phyloP scores from a whole-genome alignment of 441 rosid species.

The Flueggea neowawraea region DNA sequence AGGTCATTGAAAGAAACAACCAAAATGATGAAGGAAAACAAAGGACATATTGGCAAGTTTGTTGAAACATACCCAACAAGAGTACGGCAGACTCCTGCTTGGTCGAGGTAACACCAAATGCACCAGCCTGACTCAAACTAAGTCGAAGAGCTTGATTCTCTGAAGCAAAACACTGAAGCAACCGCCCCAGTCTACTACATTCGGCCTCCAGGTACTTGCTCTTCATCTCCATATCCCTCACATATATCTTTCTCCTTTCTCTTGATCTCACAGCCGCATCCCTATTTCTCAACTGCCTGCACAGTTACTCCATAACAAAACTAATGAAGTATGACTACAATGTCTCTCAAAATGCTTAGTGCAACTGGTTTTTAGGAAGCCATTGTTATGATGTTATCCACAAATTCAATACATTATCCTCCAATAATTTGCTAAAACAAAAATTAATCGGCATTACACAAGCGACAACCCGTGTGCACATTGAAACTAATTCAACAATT shows the following conservation, averaged over 20 bases:
- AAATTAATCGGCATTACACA: too few species aligned
- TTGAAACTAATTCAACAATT: too few species aligned
- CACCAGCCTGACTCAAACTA: conserved; percentile 45
- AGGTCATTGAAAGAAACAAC: too few species aligned
- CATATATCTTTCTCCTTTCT: conserved; percentile 82
- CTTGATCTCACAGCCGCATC: conserved; percentile 87
- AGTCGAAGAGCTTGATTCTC: conserved; percentile 78
- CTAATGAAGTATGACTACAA: too few species aligned
- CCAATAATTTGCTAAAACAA: too few species aligned
- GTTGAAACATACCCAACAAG: conserved; percentile 68
- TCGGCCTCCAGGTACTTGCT: conserved; percentile 80
- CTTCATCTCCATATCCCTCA: conserved; percentile 77
- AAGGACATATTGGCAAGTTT: too few species aligned
- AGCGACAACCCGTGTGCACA: too few species aligned
- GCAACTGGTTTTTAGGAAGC: too few species aligned
- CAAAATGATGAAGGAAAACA: too few species aligned
- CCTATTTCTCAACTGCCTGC: conserved; percentile 82
- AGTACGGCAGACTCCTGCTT: conserved; percentile 99
- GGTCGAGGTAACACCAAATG: conserved; percentile 58
- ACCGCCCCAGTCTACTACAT: conserved; percentile 72
- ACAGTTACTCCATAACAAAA: neutral
- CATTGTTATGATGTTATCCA: too few species aligned
- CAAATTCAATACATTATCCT: too few species aligned
- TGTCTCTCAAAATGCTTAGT: too few species aligned
- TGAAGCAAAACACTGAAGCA: conserved; percentile 68